phyloP scores from a whole-genome alignment of 306 rosid species.

The Rosa chinensis region DNA sequence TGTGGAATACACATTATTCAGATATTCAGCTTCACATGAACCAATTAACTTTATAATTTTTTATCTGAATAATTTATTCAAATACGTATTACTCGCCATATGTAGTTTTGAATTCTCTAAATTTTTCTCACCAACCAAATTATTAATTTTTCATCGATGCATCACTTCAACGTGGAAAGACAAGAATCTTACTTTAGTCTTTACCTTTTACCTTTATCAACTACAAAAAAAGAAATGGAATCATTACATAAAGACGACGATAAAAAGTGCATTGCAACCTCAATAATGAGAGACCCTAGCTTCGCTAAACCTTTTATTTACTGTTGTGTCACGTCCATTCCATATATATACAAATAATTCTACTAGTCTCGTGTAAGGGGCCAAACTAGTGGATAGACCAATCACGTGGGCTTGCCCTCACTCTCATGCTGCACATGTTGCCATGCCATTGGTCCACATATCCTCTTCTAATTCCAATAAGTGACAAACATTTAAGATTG shows the following conservation, averaged over 20 bases:
- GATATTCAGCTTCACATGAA: no score
- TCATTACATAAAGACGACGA: not conserved
- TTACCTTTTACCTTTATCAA: not conserved
- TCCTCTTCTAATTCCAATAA: not conserved
- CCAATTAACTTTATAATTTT: no score
- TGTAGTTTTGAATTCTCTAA: no score
- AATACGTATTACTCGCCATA: no score
- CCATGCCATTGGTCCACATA: not conserved
- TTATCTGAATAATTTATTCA: no score
- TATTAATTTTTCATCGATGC: not conserved
- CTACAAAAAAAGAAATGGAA: not conserved
- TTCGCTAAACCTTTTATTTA: not conserved
- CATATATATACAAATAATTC: not conserved
- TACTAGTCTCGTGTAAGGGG: not conserved
- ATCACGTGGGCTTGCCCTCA: constrained; percentile 2
- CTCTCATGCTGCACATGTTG: not conserved
- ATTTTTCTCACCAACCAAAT: not conserved
- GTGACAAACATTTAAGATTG: not conserved
- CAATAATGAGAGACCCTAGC: not conserved
- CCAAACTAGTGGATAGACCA: not conserved
- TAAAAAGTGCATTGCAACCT: not conserved
- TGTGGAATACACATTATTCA: no score
- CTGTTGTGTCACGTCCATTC: constrained; percentile 10
- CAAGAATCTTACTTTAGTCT: not conserved
- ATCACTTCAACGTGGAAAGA: not conserved